phyloP scores from a whole-genome alignment of 331 rosid species.

The Quercus lobata region DNA sequence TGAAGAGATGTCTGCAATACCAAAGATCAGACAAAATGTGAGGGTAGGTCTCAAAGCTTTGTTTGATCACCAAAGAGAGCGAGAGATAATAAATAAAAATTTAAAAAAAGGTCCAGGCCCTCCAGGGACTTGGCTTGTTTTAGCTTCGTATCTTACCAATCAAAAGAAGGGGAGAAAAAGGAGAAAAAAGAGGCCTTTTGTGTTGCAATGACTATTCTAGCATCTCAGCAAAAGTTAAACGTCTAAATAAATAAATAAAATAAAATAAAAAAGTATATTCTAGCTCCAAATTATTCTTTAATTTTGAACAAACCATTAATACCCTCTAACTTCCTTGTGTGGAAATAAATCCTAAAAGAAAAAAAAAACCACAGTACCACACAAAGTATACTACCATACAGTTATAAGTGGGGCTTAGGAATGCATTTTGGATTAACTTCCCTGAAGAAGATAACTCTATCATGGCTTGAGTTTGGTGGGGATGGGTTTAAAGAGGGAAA shows the following conservation, averaged over 20 bases:
- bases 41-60: not conserved
- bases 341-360: too few species aligned
- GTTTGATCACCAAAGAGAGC: not conserved
- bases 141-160: not conserved
- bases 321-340: not conserved
- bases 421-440: too few species aligned
- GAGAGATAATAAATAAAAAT: too few species aligned
- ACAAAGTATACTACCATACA: too few species aligned
- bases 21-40: not conserved
- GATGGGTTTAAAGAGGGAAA: not conserved
- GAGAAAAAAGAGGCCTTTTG: not conserved
- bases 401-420: too few species aligned
- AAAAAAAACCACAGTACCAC: too few species aligned
- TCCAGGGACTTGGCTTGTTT: not conserved
- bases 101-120: not conserved
- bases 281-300: not conserved
- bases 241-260: not conserved
- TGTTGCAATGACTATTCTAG: not conserved
- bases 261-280: not conserved
- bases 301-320: not conserved
- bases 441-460: too few species aligned
- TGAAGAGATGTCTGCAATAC: constrained; percentile 24
- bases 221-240: not conserved
- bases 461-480: too few species aligned
- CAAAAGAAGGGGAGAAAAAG: not conserved